Base-by-base conservation (phyloP, 2,329 filamentous ascomycete genomes). In the Lojkania enalia region DNA sequence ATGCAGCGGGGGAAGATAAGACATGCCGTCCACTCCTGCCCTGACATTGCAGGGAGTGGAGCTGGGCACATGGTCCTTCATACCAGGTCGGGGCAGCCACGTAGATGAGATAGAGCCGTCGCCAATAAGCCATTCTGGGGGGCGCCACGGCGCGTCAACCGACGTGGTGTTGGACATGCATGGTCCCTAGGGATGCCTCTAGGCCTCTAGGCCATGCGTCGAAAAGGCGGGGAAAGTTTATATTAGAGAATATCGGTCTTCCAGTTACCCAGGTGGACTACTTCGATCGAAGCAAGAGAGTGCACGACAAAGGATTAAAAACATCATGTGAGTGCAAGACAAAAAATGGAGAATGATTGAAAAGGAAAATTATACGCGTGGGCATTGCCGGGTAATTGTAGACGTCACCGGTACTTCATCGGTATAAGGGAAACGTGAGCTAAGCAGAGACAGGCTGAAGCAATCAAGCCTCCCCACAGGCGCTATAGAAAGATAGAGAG, bases 1-100 rank as follows among this genome's bases (percentile, higher is more conserved):
- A 27, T 45, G 37, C 43, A 41, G 29, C 23, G 9, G 12, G 27
- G 14, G n/a, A 5, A 41, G 44, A 47, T 47, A 47, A 42, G 37
- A 27, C 19, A 16, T 19, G 32, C 18, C 29, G 6, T 16, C 14
- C 18, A 16, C 15, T 20, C 41, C 21, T 25, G 35, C 35, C 18
- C 7, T 25, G n/a, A 40, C 23, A 27, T n/a, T 33, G 9, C 9
- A 11, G 30, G 30, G 25, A n/a, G n/a, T 27, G 25, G 9, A 27
- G 25, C 23, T 9, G 16, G 9, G 15, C 15, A 40, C 36, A 39
- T 39, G 29, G 42, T 42, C 30, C 29, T 29, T 21, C 43, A 20
- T 37, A 15, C 25, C 13, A 39, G 43, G 31, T 12, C 43, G 7
- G 15, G 29, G 14, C n/a, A 35, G 42, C 42, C 42, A 40, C 43